Evolutionary conservation across 2,329 filamentous ascomycete species (phyloP), one percentile per base, ranked within the genome.

Genomic region (Polytolypa hystricis): DNA sequence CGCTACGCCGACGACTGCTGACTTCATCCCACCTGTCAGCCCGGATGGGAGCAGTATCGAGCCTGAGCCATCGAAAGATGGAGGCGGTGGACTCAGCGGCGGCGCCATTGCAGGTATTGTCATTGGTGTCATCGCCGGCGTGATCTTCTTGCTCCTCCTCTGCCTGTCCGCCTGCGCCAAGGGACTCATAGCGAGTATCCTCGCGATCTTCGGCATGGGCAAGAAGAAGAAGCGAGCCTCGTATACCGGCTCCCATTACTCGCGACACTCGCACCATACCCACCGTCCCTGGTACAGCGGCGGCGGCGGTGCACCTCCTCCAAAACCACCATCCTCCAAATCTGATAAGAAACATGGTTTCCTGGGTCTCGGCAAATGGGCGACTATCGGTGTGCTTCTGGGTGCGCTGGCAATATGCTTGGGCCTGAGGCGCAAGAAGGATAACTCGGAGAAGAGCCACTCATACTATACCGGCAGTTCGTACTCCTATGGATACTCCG

Each of bases 91-190:
- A 15, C 52, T 70, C 15, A 68, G 64, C 39, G 65, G 64, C 12
- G 66, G 66, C 15, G 66, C 66, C 1, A 70, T 70, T 39, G 66
- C 66, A 14, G 66, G 66, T 26, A 70, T 70, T 33, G 66, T 70
- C 38, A 66, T 70, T 36, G 66, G 66, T 27, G 58, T 61, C 12
- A 57, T 69, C 37, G 56, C 57, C 1, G 66, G 63, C 33, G 56
- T 66, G 8, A 50, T 67, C 32, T 45, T 68, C 9, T 47, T 69
- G 25, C 45, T 68, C 16, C 52, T 69, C 15, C 42, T 69, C 16
- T 66, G 62, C 44, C 51, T 55, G 35, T 67, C 60, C 45, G 48
- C 58, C 42, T 67, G 65, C 41, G 59, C 61, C 42, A 62, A 56
- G 29, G 57, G 61, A 8, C 47, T 56, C 18, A 37, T 67, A 16